A percentile compares a stretch with the other conserved stretches of the same genome.
Conservation (phyloP, 2,329 filamentous ascomycete genomes). For the Cladosporium cucumerinum region DNA sequence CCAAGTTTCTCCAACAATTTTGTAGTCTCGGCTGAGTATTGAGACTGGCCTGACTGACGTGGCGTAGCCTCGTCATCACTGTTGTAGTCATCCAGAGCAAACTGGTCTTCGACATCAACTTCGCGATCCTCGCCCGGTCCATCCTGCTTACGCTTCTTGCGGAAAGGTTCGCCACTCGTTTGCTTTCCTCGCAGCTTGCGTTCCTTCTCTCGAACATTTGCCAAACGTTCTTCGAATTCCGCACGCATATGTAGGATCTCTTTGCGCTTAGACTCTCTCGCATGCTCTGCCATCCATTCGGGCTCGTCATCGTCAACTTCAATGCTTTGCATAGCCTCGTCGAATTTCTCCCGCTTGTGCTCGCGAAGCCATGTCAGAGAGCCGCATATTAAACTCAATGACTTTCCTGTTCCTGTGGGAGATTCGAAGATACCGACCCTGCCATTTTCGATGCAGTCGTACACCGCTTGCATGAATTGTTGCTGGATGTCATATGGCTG, state of each 20-base stretch:
- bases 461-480: constrained; percentile 81
- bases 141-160: constrained; percentile 46
- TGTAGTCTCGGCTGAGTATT: constrained; percentile 67
- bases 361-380: constrained; percentile 87
- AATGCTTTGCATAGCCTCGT: constrained; percentile 51
- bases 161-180: constrained; percentile 25
- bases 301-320: constrained; percentile 64
- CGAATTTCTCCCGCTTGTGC: constrained; percentile 62
- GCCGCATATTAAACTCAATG: constrained; percentile 83
- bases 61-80: constrained; percentile 55
- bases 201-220: constrained; percentile 58
- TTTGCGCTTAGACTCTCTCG: constrained; percentile 64
- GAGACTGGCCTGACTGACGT: constrained; percentile 24
- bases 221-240: constrained; percentile 70
- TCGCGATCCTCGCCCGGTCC: constrained; percentile 21
- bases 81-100: constrained; percentile 71
- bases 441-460: constrained; percentile 71
- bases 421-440: constrained; percentile 88
- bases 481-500: constrained; percentile 83
- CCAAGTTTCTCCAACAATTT: constrained; percentile 65
- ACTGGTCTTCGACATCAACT: constrained; percentile 61
- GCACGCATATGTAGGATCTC: constrained; percentile 65
- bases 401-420: constrained; percentile 86
- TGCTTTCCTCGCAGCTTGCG: constrained; percentile 53
- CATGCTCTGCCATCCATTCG: constrained; percentile 78